A percentile compares a stretch with the other conserved stretches of the same genome.
Conservation (phyloP, 805 yeast species). For the Wickerhamiella parazyma region DNA sequence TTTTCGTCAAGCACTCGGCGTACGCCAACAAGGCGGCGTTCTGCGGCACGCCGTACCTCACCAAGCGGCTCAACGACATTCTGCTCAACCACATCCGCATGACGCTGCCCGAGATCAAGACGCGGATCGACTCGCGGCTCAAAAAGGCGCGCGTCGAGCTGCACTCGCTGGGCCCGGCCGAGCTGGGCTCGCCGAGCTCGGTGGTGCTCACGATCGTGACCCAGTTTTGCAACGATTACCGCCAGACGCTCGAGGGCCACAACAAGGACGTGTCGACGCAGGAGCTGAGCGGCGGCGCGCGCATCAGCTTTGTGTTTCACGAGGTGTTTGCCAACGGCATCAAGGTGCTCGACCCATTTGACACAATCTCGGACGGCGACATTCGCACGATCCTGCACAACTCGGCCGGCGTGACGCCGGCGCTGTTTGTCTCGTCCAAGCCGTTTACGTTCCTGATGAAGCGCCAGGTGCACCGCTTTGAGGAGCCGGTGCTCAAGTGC, state of each 20-base stretch:
- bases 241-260: conserved; percentile 84
- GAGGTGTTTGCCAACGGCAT: conserved; percentile 93
- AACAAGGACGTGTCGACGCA: conserved; percentile 76
- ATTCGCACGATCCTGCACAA: conserved; percentile 95
- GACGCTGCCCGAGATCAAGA: conserved; percentile 84
- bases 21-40: conserved; percentile 84
- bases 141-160: conserved; percentile 78
- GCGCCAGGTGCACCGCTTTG: conserved; percentile 85
- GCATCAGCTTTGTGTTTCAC: conserved; percentile 94
- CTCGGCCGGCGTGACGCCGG: conserved; percentile 91
- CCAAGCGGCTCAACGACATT: conserved; percentile 81
- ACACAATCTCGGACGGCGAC: conserved; percentile 88
- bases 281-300: conserved; percentile 95
- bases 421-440: conserved; percentile 90
- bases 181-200: conserved; percentile 70
- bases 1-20: conserved; percentile 76
- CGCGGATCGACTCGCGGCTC: conserved; percentile 73
- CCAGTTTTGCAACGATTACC: conserved; percentile 85
- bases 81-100: conserved; percentile 81
- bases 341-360: conserved; percentile 85
- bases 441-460: conserved; percentile 91
- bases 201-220: conserved; percentile 86
- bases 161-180: conserved; percentile 62
- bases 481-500: conserved; percentile 84
- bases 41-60: conserved; percentile 94